Percentiles rank a stretch among this genome's conserved stretches.
Evolutionary conservation across 768 basidiomycete species (phyloP).

Genomic region (Lactifluus pinguis): DNA sequence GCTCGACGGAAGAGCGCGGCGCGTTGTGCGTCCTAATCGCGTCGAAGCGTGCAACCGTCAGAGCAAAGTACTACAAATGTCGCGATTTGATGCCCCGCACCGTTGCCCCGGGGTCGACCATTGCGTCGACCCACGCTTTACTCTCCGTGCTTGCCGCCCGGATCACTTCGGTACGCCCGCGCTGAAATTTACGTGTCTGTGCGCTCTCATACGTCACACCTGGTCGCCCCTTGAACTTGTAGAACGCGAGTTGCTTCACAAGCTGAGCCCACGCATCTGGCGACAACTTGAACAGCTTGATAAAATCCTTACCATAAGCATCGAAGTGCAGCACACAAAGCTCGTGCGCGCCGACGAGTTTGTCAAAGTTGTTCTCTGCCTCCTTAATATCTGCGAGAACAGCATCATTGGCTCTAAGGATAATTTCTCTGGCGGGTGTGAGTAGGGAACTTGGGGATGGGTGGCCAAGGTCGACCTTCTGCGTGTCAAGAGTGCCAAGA

Average conservation of each 20-base stretch:
- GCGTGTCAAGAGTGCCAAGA: constrained; percentile 60
- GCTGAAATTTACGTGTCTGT: constrained; percentile 87
- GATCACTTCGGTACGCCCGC: constrained; percentile 93
- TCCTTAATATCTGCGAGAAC: constrained; percentile 43
- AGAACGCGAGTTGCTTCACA: constrained; percentile 92
- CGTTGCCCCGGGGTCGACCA: constrained; percentile 50
- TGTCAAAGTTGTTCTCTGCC: constrained; percentile 63
- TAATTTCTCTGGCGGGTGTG: constrained; percentile 52
- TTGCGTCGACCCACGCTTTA: constrained; percentile 82
- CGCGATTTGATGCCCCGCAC: constrained; percentile 27
- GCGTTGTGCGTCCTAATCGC: constrained; percentile 43
- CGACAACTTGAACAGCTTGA: constrained; percentile 74
- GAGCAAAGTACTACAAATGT: not conserved
- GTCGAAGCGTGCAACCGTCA: not conserved
- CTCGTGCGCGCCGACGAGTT: constrained; percentile 69
- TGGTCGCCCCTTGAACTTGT: constrained; percentile 68
- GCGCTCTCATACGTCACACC: constrained; percentile 88
- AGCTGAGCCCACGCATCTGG: constrained; percentile 96
- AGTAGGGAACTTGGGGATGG: not conserved
- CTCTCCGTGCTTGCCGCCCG: constrained; percentile 75
- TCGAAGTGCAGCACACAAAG: constrained; percentile 35
- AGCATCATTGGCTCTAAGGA: constrained; percentile 54
- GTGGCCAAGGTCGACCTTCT: constrained; percentile 71
- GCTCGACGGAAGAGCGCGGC: constrained; percentile 66
- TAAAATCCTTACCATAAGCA: constrained; percentile 72